Conservation (phyloP, 2,329 filamentous ascomycete genomes). For the Pseudocercospora eumusae region DNA sequence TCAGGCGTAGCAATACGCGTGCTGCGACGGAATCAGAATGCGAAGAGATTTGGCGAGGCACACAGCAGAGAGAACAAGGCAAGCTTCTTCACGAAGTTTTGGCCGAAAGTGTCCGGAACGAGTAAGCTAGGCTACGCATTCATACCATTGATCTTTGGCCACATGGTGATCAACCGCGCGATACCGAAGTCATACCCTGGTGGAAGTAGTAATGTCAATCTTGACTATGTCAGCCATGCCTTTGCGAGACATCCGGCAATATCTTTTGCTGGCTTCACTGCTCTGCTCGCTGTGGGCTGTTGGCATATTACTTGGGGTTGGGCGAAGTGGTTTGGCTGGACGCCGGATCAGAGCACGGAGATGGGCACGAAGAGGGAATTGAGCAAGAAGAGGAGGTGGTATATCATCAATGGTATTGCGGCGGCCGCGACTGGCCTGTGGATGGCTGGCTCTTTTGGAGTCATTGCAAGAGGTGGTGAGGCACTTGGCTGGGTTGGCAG, state of each 20-base stretch:
- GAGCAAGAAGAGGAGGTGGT: slow-evolving; percentile 66
- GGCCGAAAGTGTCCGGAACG: slow-evolving; percentile 72
- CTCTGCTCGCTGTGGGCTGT: slow-evolving; percentile 66
- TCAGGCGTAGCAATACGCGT: slow-evolving; percentile 77
- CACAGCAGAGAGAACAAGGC: slow-evolving; percentile 49
- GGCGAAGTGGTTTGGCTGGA: slow-evolving; percentile 74
- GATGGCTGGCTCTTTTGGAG: slow-evolving; percentile 76
- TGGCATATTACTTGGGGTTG: slow-evolving; percentile 83
- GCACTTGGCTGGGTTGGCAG: slow-evolving; percentile 77
- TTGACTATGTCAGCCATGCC: slow-evolving; percentile 82
- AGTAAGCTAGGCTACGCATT: slow-evolving; percentile 73
- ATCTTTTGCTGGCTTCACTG: slow-evolving; percentile 68
- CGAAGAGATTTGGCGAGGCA: slow-evolving; percentile 72
- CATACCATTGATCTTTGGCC: slow-evolving; percentile 64
- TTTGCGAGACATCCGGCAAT: slow-evolving; percentile 70
- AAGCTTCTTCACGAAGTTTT: slow-evolving; percentile 47
- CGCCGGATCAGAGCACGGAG: slow-evolving; percentile 58
- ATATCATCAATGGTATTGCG: slow-evolving; percentile 67
- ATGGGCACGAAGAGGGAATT: slow-evolving; percentile 53
- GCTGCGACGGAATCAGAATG: slow-evolving; percentile 69
- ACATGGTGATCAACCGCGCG: slow-evolving; percentile 73
- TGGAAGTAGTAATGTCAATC: slow-evolving; percentile 81
- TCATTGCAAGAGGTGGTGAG: slow-evolving; percentile 71
- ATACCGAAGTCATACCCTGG: slow-evolving; percentile 71
- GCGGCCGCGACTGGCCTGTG: slow-evolving; percentile 65